These are phyloP conservation scores for Omphalotus guepiniiformis DNA, from an alignment of 768 basidiomycete genomes.

Conservation along the genomic window DNA sequence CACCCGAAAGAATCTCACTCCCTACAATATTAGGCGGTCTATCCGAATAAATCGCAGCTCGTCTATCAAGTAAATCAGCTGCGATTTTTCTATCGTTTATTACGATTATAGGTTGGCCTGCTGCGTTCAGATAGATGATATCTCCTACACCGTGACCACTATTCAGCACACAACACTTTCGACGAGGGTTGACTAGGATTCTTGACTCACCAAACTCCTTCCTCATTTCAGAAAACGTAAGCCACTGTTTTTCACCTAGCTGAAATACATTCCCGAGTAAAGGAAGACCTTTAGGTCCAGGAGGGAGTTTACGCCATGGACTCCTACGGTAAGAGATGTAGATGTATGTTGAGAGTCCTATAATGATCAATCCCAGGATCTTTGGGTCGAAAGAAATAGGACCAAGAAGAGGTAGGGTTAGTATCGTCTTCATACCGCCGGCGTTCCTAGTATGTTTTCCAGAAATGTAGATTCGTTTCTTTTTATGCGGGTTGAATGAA, in stretches of 20 bases:
- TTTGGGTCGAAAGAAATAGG: neutral
- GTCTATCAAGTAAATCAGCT: constrained; percentile 35
- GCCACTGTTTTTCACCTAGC: constrained; percentile 13
- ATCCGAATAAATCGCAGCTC: constrained; percentile 21
- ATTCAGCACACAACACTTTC: constrained; percentile 1
- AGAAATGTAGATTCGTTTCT: too few species aligned
- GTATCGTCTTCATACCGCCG: too few species aligned
- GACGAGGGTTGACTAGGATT: neutral
- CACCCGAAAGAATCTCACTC: constrained; percentile 14
- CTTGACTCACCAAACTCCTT: constrained; percentile 16
- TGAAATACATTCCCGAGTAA: constrained; percentile 17
- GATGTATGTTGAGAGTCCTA: neutral
- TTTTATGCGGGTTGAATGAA: too few species aligned
- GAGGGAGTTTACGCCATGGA: constrained; percentile 12
- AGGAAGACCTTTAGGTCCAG: constrained; percentile 15
- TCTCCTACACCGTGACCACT: constrained; percentile 18
- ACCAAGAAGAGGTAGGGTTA: too few species aligned
- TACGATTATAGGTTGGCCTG: constrained; percentile 31
- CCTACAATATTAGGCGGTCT: constrained; percentile 22
- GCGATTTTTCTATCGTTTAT: constrained; percentile 24
- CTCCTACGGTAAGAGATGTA: neutral
- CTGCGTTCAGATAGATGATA: constrained; percentile 26
- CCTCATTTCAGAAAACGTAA: constrained; percentile 16
- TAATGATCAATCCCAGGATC: neutral
- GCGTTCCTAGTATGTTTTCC: too few species aligned